Evolutionary conservation across 2,329 filamentous ascomycete genomes (phyloP), one percentile per base, ranked within the genome.

Genomic region (Fusarium miscanthi): DNA sequence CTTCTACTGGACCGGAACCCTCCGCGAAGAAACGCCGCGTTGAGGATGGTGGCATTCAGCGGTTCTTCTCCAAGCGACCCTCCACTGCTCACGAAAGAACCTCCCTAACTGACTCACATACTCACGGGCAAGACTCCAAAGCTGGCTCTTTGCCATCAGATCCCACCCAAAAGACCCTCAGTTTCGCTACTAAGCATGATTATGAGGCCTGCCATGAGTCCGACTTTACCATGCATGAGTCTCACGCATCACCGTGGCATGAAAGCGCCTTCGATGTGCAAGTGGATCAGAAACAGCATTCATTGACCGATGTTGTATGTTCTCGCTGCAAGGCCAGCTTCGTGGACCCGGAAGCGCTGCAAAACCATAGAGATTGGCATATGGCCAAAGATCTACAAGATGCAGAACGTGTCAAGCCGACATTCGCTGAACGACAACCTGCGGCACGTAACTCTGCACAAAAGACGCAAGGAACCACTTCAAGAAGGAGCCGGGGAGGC

Each of bases 361-460:
- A 91, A 73, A 95, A 93, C 82, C 96, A 99, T 80, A 86, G 92
- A 59, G 96, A 99, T 81, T 98, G 95, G 92, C 96, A 99, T 82
- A 92, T 97, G 82, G 96, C 96, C 49, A 94, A 93, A 82, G 93
- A 95, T 75, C 86, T 99, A 35, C 91, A 95, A 72, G 87, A 90
- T 5, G 81, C 86, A 63, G 87, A 92, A 83, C 86, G 87, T 85
- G 85, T 82, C 81, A 84, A 74, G 65, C 77, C 80, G 67, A 77
- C 81, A 84, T 85, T 86, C 80, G 85, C 78, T 73, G 81, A 81
- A 59, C 80, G 79, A 65, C 69, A 76, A 72, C 71, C 75, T 70
- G 64, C 79, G 74, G 79, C 76, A 70, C 78, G 77, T 77, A 82
- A 67, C 74, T 63, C 74, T 40, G 63, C 63, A 59, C 69, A 73